Conservation (phyloP, 1,284 basidiomycete species). For the Cryptococcus sp. region DNA sequence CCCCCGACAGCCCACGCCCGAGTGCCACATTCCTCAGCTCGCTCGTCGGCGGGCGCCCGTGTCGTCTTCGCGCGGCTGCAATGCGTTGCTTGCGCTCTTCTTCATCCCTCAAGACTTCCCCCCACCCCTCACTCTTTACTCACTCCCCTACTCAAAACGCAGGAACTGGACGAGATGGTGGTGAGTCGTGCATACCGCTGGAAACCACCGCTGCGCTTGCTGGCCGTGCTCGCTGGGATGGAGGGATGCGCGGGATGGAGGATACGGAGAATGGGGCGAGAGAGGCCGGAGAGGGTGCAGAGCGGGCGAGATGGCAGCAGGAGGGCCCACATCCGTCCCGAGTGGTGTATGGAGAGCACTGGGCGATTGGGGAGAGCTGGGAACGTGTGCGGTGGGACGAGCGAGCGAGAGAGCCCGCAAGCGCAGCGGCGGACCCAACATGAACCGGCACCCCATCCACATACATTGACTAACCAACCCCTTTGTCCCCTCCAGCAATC, state of each 20-base stretch:
- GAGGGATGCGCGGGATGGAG: background rate
- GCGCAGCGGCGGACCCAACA: background rate
- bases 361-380: too few relatives aligned
- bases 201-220: background rate
- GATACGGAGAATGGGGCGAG: background rate
- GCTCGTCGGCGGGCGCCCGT: too few relatives aligned
- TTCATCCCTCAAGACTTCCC: constrained; percentile 24
- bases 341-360: too few relatives aligned
- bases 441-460: background rate
- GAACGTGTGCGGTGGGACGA: too few relatives aligned
- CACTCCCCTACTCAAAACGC: constrained; percentile 5
- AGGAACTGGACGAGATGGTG: constrained; percentile 27
- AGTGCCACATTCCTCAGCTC: too few relatives aligned
- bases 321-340: too few relatives aligned
- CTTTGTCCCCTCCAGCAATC: constrained; percentile 56
- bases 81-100: too few relatives aligned
- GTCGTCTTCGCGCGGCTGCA: too few relatives aligned
- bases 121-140: constrained; percentile 5
- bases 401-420: background rate
- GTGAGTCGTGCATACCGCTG: constrained; percentile 17
- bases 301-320: background rate
- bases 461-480: constrained; percentile 5
- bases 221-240: background rate
- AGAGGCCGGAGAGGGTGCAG: background rate
- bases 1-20: background rate